Conservation (phyloP, 1,284 basidiomycete genomes). For the Ganoderma sinense region DNA sequence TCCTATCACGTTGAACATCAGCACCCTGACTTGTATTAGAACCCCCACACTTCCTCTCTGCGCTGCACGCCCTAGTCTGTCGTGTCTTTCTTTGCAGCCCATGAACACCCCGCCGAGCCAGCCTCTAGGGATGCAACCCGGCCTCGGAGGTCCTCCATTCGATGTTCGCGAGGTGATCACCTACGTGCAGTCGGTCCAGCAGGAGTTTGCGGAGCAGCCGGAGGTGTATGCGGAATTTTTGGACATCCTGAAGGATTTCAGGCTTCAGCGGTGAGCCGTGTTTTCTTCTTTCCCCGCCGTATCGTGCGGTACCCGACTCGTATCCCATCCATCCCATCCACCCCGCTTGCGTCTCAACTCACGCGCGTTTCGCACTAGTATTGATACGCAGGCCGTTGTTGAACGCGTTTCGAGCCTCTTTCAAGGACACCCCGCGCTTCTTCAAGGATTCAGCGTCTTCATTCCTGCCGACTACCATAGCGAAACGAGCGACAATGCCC, state of each 20-base stretch:
- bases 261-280: constrained; percentile 79
- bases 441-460: constrained; percentile 99
- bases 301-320: background rate
- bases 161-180: constrained; percentile 91
- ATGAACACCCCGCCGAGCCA: background rate
- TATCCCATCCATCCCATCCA: background rate
- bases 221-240: constrained; percentile 95
- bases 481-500: constrained; percentile 71
- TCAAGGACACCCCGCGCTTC: constrained; percentile 89
- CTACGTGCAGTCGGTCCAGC: constrained; percentile 94
- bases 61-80: too few species aligned
- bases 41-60: too few species aligned
- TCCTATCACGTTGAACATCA: background rate
- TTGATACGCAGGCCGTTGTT: constrained; percentile 97
- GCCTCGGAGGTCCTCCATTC: constrained; percentile 54
- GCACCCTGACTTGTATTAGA: background rate
- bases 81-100: background rate
- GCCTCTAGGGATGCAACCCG: background rate
- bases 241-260: constrained; percentile 99
- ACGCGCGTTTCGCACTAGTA: constrained; percentile 54
- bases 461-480: constrained; percentile 95
- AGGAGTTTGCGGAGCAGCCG: constrained; percentile 86
- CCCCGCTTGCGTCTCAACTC: background rate
- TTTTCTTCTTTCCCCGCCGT: background rate
- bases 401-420: constrained; percentile 94